A percentile compares a stretch with the other conserved stretches of the same genome.
These are phyloP conservation scores for Hypoxylon sp. DNA, from an alignment of 2,329 filamentous ascomycete genomes.

Conservation along the genomic window DNA sequence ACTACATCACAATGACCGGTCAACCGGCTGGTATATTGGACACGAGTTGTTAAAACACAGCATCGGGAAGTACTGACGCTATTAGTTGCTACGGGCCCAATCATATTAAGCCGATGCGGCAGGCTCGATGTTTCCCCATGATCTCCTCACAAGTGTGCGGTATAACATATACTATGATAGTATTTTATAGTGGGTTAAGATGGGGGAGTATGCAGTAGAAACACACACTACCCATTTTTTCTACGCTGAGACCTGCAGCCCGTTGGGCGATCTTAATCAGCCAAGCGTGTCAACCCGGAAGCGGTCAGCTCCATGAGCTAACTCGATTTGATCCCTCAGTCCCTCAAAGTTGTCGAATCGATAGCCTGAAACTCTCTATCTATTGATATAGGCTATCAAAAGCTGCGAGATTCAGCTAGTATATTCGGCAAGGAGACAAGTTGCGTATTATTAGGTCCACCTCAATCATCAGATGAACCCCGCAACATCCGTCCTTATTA, in stretches of 20 bases:
- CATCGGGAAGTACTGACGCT: slow-evolving; percentile 18
- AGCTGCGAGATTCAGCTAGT: slow-evolving; percentile 11
- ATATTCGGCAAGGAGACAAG: slow-evolving; percentile 20
- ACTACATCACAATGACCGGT: slow-evolving; percentile 18
- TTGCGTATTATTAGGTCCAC: slow-evolving; percentile 37
- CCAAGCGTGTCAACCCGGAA: slow-evolving; percentile 35
- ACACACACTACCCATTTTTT: slow-evolving; percentile 40
- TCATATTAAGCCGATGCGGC: slow-evolving; percentile 24
- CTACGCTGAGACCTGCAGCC: slow-evolving; percentile 44
- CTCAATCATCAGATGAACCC: slow-evolving; percentile 25
- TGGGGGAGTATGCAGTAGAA: slow-evolving; percentile 39
- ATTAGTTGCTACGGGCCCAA: slow-evolving; percentile 19
- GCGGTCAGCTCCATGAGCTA: slow-evolving; percentile 41
- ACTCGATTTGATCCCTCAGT: slow-evolving; percentile 18
- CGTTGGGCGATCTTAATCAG: slow-evolving; percentile 47
- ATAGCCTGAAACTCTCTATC: slow-evolving; percentile 12
- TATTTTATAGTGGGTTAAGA: slow-evolving; percentile 21
- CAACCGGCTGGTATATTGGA: slow-evolving; percentile 13
- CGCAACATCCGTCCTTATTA: slow-evolving; percentile 19
- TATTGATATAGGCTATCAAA: slow-evolving; percentile 39
- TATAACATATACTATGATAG: slow-evolving; percentile 27
- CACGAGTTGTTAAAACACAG: slow-evolving; percentile 16
- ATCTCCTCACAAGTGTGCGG: slow-evolving; percentile 31
- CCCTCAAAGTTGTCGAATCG: slow-evolving; percentile 25
- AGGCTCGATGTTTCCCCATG: slow-evolving; percentile 35